Evolutionary conservation across 2,329 filamentous ascomycete genomes (phyloP).

Genomic region (Pseudogymnoascus sp.): DNA sequence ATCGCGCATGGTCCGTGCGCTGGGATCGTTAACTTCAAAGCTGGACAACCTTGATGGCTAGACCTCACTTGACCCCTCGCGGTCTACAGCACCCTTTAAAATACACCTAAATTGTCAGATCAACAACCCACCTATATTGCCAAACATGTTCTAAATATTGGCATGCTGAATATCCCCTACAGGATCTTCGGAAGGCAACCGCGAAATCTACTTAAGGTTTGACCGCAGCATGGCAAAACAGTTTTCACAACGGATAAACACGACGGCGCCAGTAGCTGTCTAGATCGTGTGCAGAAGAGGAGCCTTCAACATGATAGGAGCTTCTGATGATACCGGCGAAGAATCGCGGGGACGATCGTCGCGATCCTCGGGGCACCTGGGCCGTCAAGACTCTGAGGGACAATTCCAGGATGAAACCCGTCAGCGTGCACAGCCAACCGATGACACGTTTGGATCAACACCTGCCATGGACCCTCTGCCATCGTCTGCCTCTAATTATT

Average conservation of each 20-base stretch:
- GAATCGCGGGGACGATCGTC: not conserved
- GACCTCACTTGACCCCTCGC: not conserved
- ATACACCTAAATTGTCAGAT: not conserved
- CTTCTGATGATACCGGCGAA: slow-evolving; percentile 5
- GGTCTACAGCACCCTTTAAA: not conserved
- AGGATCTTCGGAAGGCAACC: not conserved
- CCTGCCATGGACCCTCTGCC: not conserved
- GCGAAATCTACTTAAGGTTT: not conserved
- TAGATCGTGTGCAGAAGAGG: not conserved
- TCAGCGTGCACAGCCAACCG: not conserved
- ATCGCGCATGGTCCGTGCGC: not conserved
- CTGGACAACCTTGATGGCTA: slow-evolving; percentile 9
- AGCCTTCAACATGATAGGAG: not conserved
- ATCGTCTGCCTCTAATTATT: not conserved
- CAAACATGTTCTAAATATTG: not conserved
- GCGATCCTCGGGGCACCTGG: not conserved
- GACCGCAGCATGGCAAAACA: not conserved
- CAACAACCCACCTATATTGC: not conserved
- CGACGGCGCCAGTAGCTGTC: not conserved
- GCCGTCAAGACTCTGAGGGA: not conserved
- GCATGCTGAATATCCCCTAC: not conserved
- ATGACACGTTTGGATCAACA: not conserved
- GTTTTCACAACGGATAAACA: not conserved
- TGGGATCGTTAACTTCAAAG: not conserved
- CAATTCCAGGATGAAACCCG: not conserved